Base-by-base conservation (phyloP, 345 rosid genomes). In the Citrus medica region DNA sequence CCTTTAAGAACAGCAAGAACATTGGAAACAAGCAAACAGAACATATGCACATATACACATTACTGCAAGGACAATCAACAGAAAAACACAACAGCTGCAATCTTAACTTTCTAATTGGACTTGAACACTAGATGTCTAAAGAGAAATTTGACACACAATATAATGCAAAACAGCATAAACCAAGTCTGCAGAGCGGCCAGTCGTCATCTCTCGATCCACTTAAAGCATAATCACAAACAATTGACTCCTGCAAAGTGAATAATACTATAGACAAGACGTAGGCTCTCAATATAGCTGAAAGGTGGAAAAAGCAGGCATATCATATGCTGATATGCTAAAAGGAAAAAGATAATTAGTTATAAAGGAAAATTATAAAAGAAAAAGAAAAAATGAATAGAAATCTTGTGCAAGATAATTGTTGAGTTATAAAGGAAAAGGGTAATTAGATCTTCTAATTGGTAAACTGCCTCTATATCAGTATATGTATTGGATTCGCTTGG, bases 381-480 rank as follows among this genome's bases (percentile, higher is more conserved):
- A 37, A 37, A 37, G 40, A 37, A 37, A 37, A 37, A 7, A 37
- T 7, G 40, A 37, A 37, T 7, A 37, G 40, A 37, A 37, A 7
- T 37, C 40, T 7, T 37, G 40, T 37, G 40, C 40, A 37, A 37
- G 40, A 37, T 37, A 37, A 37, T 7, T 37, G 9, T 7, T 37
- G 40, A 37, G 40, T 37, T 37, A 37, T 37, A 37, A 37, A 37
- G 40, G 40, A 37, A 37, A 37, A 37, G 1, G 40, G 7, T 37
- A 7, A 37, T 37, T 37, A 37, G 40, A 37, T 37, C 4, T 37
- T 37, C 40, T 37, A 37, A 37, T 82, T 93, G 87, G 69, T 97
- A 97, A 68, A 93, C 97, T 32, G 97, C 98, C 85, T 97, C 99
- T 79, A 97, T 94, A 80, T 97, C 99, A 22, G 98, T 95, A 35